A percentile compares a stretch with the other conserved stretches of the same genome.
Conservation (phyloP, 768 basidiomycete species). For the Chlorophyllum brunneum region DNA sequence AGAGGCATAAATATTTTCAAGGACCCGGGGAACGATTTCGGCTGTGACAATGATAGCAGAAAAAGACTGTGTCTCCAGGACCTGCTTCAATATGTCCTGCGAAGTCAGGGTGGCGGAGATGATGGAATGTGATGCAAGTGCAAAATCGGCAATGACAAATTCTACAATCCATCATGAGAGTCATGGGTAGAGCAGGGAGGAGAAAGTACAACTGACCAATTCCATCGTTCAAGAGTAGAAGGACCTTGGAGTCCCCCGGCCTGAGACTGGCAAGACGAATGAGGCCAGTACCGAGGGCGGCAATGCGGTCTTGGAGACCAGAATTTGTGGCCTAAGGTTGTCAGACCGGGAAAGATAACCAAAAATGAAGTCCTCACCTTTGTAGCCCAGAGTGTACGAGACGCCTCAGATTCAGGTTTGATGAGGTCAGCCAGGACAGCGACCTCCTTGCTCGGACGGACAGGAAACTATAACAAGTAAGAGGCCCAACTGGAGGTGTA, state of each 20-base stretch:
- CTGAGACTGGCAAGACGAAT: conserved; percentile 50
- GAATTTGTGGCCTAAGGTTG: conserved; percentile 65
- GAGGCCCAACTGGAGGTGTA: neutral
- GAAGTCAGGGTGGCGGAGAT: conserved; percentile 64
- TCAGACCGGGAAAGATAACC: neutral
- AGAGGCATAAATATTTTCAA: conserved; percentile 69
- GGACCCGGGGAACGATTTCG: conserved; percentile 58
- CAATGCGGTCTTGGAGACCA: conserved; percentile 64
- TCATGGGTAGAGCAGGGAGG: neutral
- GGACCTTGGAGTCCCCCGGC: conserved; percentile 58
- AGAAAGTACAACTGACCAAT: conserved; percentile 46
- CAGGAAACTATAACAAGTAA: conserved; percentile 53
- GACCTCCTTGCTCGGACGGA: conserved; percentile 69
- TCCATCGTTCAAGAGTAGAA: conserved; percentile 77
- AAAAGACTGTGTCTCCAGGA: conserved; percentile 63
- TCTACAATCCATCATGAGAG: conserved; percentile 35
- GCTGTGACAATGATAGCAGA: conserved; percentile 73
- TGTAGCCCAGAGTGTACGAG: conserved; percentile 77
- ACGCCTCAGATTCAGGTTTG: conserved; percentile 58
- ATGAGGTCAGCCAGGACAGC: conserved; percentile 65
- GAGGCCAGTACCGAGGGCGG: conserved; percentile 72
- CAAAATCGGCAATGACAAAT: conserved; percentile 77
- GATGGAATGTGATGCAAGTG: conserved; percentile 67
- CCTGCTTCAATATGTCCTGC: conserved; percentile 54
- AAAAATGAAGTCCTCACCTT: conserved; percentile 41